phyloP scores from a whole-genome alignment of 768 basidiomycete species.

The Phanerochaete sordida region DNA sequence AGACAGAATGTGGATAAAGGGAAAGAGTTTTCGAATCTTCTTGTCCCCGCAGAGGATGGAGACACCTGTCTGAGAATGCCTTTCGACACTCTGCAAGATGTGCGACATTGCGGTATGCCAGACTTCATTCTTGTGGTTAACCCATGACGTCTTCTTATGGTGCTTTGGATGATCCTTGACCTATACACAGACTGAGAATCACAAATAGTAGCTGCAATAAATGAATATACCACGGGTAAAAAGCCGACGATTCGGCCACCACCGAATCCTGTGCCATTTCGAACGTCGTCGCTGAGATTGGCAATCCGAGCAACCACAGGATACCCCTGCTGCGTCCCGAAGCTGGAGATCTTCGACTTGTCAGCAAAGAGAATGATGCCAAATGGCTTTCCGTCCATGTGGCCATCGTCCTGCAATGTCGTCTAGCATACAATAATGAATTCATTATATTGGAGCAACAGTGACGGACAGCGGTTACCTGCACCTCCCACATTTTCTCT shows the following conservation, averaged over 20 bases:
- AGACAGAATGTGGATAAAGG: constrained; percentile 20
- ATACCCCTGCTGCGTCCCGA: constrained; percentile 18
- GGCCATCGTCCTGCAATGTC: no score
- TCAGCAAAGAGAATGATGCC: constrained; percentile 17
- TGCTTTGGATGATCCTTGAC: constrained; percentile 5
- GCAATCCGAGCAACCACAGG: constrained; percentile 17
- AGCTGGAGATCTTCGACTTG: constrained; percentile 18
- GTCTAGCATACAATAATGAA: neutral
- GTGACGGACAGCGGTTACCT: no score
- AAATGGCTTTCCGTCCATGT: constrained; percentile 1
- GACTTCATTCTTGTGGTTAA: constrained; percentile 17
- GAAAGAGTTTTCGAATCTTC: constrained; percentile 12
- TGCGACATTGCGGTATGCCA: constrained; percentile 20
- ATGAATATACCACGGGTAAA: constrained; percentile 20
- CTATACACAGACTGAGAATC: neutral
- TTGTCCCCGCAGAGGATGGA: constrained; percentile 7
- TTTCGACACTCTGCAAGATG: constrained; percentile 13
- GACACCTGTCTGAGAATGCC: constrained; percentile 14
- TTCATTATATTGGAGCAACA: no score
- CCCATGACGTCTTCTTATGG: constrained; percentile 7
- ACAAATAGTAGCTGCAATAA: neutral
- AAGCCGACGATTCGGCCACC: constrained; percentile 23
- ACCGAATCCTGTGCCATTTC: constrained; percentile 13
- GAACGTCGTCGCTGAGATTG: constrained; percentile 15
- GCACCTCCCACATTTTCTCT: constrained; percentile 8